phyloP scores from a whole-genome alignment of 208 protist genomes.

The Acanthamoeba healyi region DNA sequence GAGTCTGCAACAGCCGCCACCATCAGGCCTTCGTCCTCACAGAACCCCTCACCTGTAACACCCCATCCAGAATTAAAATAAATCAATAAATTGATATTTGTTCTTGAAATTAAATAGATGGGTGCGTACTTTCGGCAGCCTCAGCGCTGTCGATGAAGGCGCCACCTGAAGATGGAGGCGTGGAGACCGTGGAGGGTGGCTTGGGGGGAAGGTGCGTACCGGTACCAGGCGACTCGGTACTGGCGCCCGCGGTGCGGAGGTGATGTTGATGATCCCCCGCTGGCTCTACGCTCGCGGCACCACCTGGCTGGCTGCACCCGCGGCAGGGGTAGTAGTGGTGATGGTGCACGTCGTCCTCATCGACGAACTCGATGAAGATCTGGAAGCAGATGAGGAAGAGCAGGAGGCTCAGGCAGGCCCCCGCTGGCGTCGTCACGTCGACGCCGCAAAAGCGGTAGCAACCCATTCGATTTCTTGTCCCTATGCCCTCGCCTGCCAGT shows the following conservation, averaged over 20 bases:
- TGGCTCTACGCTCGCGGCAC: background rate
- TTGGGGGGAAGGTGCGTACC: no score
- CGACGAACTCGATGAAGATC: slow-evolving; percentile 60
- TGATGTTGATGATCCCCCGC: background rate
- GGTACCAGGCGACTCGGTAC: no score
- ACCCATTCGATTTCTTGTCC: background rate
- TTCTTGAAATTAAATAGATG: no score
- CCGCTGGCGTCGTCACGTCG: slow-evolving; percentile 34
- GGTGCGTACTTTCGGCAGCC: no score
- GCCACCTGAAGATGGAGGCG: no score
- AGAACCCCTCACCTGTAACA: background rate
- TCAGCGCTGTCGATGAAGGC: no score
- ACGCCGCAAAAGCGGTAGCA: slow-evolving; percentile 54
- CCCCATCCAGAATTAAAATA: background rate
- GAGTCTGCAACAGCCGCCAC: background rate
- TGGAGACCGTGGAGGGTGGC: no score
- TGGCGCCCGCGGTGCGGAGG: no score
- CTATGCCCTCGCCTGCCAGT: background rate
- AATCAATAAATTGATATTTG: no score
- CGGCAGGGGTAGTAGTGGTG: slow-evolving; percentile 68
- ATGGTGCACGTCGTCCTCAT: slow-evolving; percentile 66
- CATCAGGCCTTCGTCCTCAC: background rate
- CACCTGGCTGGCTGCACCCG: background rate
- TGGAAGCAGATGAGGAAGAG: slow-evolving; percentile 67
- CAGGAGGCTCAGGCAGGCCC: slow-evolving; percentile 35